Evolutionary conservation across 768 basidiomycete genomes (phyloP).

Genomic region (Kwoniella pini): DNA sequence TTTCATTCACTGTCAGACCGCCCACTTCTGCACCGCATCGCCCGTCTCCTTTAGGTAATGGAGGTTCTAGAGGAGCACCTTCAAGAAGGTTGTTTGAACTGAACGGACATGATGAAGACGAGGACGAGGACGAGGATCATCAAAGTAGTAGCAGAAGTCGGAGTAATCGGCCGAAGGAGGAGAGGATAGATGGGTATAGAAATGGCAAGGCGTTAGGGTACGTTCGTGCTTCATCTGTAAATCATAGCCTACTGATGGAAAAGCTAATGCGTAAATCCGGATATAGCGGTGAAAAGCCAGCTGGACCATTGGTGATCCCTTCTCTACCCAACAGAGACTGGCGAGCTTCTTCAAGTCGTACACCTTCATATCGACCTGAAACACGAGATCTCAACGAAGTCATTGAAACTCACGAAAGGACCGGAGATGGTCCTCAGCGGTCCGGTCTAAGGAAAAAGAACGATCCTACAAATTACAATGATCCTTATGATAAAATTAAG

Average conservation of each 20-base stretch:
- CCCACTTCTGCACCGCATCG: constrained; percentile 59
- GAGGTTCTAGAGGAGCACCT: constrained; percentile 23
- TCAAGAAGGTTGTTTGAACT: constrained; percentile 41
- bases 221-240: constrained; percentile 56
- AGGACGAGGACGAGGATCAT: constrained; percentile 59
- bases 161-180: constrained; percentile 58
- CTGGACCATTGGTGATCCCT: constrained; percentile 79
- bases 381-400: constrained; percentile 19
- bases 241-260: not conserved
- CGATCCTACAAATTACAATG: not conserved
- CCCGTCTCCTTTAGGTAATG: constrained; percentile 50
- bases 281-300: constrained; percentile 56
- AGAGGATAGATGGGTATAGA: constrained; percentile 72
- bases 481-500: constrained; percentile 5
- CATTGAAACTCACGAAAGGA: constrained; percentile 59
- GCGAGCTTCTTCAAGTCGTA: constrained; percentile 67
- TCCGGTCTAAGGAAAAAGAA: constrained; percentile 62
- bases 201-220: constrained; percentile 80
- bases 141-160: not conserved
- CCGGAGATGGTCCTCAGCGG: constrained; percentile 73
- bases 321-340: constrained; percentile 86
- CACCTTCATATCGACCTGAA: constrained; percentile 56
- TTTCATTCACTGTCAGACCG: constrained; percentile 83
- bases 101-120: constrained; percentile 42
- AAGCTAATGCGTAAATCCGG: constrained; percentile 32